These are phyloP conservation scores for Daedaleopsis nitida DNA, from an alignment of 768 basidiomycete genomes.

Conservation along the genomic window DNA sequence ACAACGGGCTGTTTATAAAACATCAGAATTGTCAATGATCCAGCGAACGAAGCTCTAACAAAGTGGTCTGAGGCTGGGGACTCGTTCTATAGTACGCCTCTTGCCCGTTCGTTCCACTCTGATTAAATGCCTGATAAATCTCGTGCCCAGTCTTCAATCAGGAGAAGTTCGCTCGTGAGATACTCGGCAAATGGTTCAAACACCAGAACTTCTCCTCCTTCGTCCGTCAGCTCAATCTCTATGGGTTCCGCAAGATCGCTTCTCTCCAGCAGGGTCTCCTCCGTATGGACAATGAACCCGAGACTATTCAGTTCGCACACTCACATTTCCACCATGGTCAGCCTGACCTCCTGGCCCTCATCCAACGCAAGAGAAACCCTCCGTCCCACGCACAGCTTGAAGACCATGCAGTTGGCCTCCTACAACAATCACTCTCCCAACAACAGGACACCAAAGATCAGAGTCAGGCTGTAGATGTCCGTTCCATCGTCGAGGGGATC, in stretches of 20 bases:
- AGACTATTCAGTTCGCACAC: constrained; percentile 91
- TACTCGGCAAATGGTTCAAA: constrained; percentile 95
- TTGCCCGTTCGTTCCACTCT: not conserved
- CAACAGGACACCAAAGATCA: constrained; percentile 24
- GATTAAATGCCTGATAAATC: not conserved
- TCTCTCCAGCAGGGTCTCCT: constrained; percentile 96
- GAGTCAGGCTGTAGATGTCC: constrained; percentile 70
- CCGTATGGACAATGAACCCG: constrained; percentile 74
- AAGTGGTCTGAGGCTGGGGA: constrained; percentile 91
- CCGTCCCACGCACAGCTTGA: constrained; percentile 33
- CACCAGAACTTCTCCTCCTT: constrained; percentile 94
- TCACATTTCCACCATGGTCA: constrained; percentile 87
- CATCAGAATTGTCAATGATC: constrained; percentile 87
- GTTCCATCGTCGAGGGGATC: constrained; percentile 79
- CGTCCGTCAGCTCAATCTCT: constrained; percentile 96
- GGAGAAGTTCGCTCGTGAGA: constrained; percentile 85
- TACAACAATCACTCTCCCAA: constrained; percentile 14
- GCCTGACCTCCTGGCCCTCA: constrained; percentile 83
- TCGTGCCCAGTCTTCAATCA: constrained; percentile 76
- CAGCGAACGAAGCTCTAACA: constrained; percentile 78
- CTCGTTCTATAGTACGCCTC: constrained; percentile 80
- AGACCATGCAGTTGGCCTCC: constrained; percentile 19
- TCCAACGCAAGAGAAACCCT: constrained; percentile 79
- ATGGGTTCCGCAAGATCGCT: constrained; percentile 92
- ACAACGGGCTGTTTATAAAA: not conserved